Evolutionary conservation across 78 protist genomes (phyloP).

Genomic region (Protostelium mycophagum): DNA sequence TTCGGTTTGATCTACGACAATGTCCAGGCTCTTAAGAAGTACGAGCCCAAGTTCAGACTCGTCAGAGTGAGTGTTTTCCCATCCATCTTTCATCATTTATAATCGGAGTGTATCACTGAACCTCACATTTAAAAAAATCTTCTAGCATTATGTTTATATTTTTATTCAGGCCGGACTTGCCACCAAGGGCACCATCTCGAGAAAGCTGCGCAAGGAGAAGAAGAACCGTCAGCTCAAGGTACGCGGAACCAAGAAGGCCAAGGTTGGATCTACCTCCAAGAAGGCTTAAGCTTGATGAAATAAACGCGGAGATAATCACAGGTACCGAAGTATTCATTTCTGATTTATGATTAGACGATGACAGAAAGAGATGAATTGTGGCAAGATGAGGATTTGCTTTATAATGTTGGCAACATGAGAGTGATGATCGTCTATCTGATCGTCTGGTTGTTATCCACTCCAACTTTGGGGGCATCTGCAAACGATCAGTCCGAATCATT

Average conservation of each 20-base stretch:
- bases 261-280: background rate
- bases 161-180: conserved; percentile 29
- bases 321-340: too few species aligned
- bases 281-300: too few species aligned
- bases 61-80: conserved; percentile 62
- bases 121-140: too few species aligned
- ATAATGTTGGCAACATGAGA: too few species aligned
- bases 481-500: too few species aligned
- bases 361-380: too few species aligned
- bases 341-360: too few species aligned
- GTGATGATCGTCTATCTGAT: too few species aligned
- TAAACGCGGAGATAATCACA: too few species aligned
- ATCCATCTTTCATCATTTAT: background rate
- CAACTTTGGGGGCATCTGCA: background rate
- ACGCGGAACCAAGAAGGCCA: conserved; percentile 69
- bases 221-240: conserved; percentile 94
- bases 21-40: conserved; percentile 76
- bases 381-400: too few species aligned
- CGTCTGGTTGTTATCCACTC: background rate
- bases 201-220: conserved; percentile 93
- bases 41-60: conserved; percentile 89
- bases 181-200: conserved; percentile 53
- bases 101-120: background rate
- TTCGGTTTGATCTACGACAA: conserved; percentile 95
- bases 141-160: background rate